Base-by-base conservation (phyloP, 108 stramenopile genomes). In the Hondaea fermentalgiana region DNA sequence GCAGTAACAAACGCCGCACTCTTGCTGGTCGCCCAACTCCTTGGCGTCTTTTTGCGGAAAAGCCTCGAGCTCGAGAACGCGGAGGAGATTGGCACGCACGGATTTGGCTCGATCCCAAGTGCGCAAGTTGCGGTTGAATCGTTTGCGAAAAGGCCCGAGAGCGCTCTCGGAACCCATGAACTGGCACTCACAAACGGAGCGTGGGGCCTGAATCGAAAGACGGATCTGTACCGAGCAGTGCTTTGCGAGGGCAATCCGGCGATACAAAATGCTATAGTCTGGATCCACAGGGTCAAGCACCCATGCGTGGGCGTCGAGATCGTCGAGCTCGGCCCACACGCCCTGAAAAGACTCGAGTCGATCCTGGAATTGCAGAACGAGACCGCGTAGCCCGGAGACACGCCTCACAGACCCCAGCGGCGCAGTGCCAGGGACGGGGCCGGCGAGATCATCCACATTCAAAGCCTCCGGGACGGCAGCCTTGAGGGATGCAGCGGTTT, bases 21-120 rank as follows among this genome's bases (percentile, higher is more conserved):
- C 76, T 25, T 47, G 45, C 49, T 53, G 45, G 49, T 53, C 51
- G 28, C 76, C 76, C 12, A 53, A 19, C 0, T 2, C 51, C 76
- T 83, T 53, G 76, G 76, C 76, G 76, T 83, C 76, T 23, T 83
- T 83, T 83, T 53, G 76, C 49, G 51, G 49, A 83, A 83, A 83
- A 12, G 25, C 64, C n/a, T 47, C 17, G 51, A 83, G 19, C 45
- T 47, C 45, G n/a, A 83, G 51, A 10, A 83, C 51, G 6, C 76
- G 45, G 3, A 53, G 49, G 19, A 83, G 23, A 35, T 83, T 83
- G 17, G 12, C 45, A 12, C 76, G 45, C 19, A 53, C 49, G 51
- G 14, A 17, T 21, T 12, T 45, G 49, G n/a, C 6, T 6, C 49
- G 51, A 47, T 53, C 25, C 76, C 76, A 83, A 21, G 12, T n/a